phyloP scores from a whole-genome alignment of 805 yeast species.

The Sugiyamaella boreocaroliniensis region DNA sequence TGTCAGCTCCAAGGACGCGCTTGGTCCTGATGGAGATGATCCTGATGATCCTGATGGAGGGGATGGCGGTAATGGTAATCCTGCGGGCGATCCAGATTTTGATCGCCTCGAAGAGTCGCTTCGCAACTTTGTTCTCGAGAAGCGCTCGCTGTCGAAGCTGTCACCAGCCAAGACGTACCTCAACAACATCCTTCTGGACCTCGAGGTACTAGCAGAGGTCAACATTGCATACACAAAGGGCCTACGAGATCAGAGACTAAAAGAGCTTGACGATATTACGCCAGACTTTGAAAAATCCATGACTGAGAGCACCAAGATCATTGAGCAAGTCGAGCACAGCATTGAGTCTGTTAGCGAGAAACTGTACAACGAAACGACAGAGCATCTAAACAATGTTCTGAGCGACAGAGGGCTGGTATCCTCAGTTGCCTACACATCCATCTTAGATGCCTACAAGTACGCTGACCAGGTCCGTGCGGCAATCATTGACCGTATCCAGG shows the following conservation, averaged over 20 bases:
- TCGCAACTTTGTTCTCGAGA: constrained; percentile 79
- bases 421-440: constrained; percentile 54
- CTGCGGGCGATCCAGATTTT: constrained; percentile 38
- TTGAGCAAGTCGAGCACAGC: constrained; percentile 52
- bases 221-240: constrained; percentile 51
- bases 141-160: constrained; percentile 79
- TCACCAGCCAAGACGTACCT: constrained; percentile 91
- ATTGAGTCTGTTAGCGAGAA: constrained; percentile 55
- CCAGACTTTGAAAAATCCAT: constrained; percentile 58
- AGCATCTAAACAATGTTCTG: constrained; percentile 42
- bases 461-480: constrained; percentile 62
- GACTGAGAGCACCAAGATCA: constrained; percentile 45
- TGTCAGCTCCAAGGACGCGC: constrained; percentile 55
- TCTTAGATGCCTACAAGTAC: constrained; percentile 59
- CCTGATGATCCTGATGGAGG: constrained; percentile 26
- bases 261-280: constrained; percentile 48
- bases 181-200: constrained; percentile 59
- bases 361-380: constrained; percentile 53
- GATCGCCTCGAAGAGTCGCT: constrained; percentile 79
- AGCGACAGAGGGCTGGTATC: constrained; percentile 38
- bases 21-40: constrained; percentile 27
- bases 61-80: constrained; percentile 20
- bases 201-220: constrained; percentile 50
- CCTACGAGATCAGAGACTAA: constrained; percentile 43
- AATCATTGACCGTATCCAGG: constrained; percentile 58